These are phyloP conservation scores for Epichloe glyceriae DNA, from an alignment of 2,329 filamentous ascomycete species.

Conservation along the genomic window DNA sequence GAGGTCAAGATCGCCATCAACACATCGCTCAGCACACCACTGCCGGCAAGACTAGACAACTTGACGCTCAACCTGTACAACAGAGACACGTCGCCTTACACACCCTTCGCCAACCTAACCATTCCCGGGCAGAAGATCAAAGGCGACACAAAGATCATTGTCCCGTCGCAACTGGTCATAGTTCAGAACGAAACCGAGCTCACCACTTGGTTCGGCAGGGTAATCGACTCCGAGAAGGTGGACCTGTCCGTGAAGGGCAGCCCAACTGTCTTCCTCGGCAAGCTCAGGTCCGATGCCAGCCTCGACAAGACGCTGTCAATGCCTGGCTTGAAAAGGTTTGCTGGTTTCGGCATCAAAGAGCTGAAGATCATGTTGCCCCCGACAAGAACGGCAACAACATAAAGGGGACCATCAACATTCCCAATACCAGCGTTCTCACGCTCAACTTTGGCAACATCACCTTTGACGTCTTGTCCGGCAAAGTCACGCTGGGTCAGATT, in stretches of 20 bases:
- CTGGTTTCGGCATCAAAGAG: conserved; percentile 25
- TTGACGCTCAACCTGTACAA: conserved; percentile 29
- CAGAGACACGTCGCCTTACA: conserved; percentile 14
- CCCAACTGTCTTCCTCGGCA: conserved; percentile 25
- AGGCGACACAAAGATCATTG: conserved; percentile 22
- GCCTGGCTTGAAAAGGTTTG: conserved; percentile 25
- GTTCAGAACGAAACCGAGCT: conserved; percentile 28
- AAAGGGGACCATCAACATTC: conserved; percentile 28
- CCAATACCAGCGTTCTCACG: conserved; percentile 30
- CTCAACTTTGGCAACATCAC: conserved; percentile 34
- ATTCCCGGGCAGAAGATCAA: conserved; percentile 14
- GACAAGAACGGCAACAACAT: conserved; percentile 28
- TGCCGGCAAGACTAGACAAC: conserved; percentile 24
- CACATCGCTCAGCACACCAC: conserved; percentile 24
- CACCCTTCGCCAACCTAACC: conserved; percentile 12
- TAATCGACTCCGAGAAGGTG: conserved; percentile 25
- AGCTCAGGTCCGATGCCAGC: conserved; percentile 22
- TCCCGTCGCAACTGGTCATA: conserved; percentile 22
- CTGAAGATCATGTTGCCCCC: conserved; percentile 26
- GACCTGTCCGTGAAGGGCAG: conserved; percentile 25
- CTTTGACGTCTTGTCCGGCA: conserved; percentile 28
- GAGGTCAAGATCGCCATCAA: conserved; percentile 22
- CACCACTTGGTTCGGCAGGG: conserved; percentile 23
- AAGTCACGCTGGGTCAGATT: conserved; percentile 26
- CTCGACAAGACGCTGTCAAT: conserved; percentile 30